A percentile compares a stretch with the other conserved stretches of the same genome.
Conservation (phyloP, 345 rosid species). For the Angophora floribunda region DNA sequence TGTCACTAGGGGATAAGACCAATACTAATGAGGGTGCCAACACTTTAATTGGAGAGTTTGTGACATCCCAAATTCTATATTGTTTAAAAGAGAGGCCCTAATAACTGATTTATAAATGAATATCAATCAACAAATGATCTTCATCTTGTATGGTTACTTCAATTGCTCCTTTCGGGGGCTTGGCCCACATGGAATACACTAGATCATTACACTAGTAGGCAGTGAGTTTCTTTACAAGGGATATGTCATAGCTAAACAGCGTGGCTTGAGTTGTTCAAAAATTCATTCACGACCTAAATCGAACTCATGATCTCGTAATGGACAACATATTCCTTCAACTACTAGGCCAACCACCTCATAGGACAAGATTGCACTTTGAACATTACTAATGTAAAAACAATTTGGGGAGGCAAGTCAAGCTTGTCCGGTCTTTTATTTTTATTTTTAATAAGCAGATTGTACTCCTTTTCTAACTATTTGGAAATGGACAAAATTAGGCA, state of each 20-base stretch:
- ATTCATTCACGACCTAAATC: background rate
- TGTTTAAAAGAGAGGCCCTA: background rate
- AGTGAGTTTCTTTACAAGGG: too few species aligned
- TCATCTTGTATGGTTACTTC: background rate
- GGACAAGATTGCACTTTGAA: background rate
- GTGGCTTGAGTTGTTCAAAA: too few species aligned
- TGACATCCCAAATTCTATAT: background rate
- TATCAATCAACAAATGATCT: background rate
- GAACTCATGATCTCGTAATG: background rate
- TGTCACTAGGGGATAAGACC: background rate
- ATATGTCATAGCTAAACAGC: too few species aligned
- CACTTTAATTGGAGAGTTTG: background rate
- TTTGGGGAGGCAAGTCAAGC: background rate
- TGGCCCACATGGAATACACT: too few species aligned
- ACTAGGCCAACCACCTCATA: background rate
- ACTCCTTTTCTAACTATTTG: background rate
- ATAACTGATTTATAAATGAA: background rate
- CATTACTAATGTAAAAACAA: background rate
- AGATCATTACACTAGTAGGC: too few species aligned
- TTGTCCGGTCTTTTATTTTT: background rate
- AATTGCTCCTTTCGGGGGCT: too few species aligned
- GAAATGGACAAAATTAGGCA: background rate
- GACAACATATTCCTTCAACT: background rate
- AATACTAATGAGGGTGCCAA: background rate
- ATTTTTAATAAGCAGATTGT: background rate